Conservation (phyloP, 805 yeast species). For the Saccharomycopsis lassenensis region DNA sequence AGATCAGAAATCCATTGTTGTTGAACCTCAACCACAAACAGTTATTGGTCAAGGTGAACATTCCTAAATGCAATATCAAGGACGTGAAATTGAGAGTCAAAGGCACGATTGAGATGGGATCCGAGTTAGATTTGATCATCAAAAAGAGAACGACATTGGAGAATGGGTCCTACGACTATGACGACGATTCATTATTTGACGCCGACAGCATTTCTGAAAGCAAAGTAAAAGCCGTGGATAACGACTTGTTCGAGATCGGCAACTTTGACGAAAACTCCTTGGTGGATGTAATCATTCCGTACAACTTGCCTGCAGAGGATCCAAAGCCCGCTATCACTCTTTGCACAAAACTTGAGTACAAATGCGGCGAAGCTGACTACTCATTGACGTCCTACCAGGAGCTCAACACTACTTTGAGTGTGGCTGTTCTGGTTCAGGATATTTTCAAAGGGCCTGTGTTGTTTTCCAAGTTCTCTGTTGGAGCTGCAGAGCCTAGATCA, state of each 20-base stretch:
- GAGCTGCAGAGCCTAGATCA: slow-evolving; percentile 37
- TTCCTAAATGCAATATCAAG: slow-evolving; percentile 26
- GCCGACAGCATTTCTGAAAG: not conserved
- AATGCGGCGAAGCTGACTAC: slow-evolving; percentile 5
- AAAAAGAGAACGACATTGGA: slow-evolving; percentile 6
- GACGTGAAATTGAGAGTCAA: too few relatives aligned
- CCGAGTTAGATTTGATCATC: slow-evolving; percentile 11
- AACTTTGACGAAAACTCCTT: slow-evolving; percentile 7
- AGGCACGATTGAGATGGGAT: too few relatives aligned
- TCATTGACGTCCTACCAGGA: slow-evolving; percentile 17
- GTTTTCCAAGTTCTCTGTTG: slow-evolving; percentile 59
- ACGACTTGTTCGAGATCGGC: slow-evolving; percentile 6
- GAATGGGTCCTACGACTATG: slow-evolving; percentile 10
- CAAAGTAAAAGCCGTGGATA: not conserved
- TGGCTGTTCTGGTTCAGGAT: slow-evolving; percentile 76
- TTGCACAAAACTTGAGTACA: slow-evolving; percentile 13
- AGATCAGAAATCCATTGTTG: slow-evolving; percentile 22
- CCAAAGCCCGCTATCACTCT: slow-evolving; percentile 12
- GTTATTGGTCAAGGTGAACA: slow-evolving; percentile 23
- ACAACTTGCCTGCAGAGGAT: slow-evolving; percentile 16
- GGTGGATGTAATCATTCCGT: slow-evolving; percentile 26
- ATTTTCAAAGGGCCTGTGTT: slow-evolving; percentile 47
- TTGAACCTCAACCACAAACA: slow-evolving; percentile 25
- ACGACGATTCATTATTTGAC: slow-evolving; percentile 12
- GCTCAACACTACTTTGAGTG: slow-evolving; percentile 43